A percentile compares a stretch with the other conserved stretches of the same genome.
Conservation (phyloP, 2,329 filamentous ascomycete species). For the Botrytis cinerea region DNA sequence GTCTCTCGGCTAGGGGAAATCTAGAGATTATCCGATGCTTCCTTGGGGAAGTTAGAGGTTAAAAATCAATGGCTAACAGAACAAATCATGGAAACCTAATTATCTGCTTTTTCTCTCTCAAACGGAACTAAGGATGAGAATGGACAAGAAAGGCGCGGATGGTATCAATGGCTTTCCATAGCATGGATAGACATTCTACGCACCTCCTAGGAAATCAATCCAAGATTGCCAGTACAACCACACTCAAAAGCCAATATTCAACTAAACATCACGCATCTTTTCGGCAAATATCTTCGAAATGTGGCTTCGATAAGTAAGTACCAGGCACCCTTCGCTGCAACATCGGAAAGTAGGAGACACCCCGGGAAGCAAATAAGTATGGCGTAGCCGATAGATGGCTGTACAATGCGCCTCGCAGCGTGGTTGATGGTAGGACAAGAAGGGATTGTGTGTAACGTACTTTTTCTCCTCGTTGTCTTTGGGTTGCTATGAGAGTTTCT, state of each 20-base stretch:
- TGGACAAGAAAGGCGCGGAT: not conserved
- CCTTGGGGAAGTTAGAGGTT: no score
- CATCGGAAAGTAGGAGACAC: not conserved
- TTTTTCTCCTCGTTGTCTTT: not conserved
- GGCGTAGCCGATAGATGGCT: not conserved
- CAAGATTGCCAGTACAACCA: not conserved
- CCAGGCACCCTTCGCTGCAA: not conserved
- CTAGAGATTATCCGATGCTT: not conserved
- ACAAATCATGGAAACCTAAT: not conserved
- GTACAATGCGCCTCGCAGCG: not conserved
- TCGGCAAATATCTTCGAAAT: not conserved
- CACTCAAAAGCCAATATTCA: not conserved
- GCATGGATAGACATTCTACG: not conserved
- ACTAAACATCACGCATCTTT: not conserved
- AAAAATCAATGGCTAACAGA: not conserved
- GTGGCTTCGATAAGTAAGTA: not conserved
- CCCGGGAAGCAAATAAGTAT: not conserved
- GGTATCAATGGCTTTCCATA: not conserved
- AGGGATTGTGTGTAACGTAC: not conserved
- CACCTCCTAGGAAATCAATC: accelerated
- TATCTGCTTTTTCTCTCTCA: not conserved
- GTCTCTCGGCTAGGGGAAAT: not conserved
- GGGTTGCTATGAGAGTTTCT: not conserved
- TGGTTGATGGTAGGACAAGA: not conserved
- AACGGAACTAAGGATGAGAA: not conserved